These are phyloP conservation scores for Ganoderma sp. DNA, from an alignment of 1,284 basidiomycete species.

Conservation along the genomic window DNA sequence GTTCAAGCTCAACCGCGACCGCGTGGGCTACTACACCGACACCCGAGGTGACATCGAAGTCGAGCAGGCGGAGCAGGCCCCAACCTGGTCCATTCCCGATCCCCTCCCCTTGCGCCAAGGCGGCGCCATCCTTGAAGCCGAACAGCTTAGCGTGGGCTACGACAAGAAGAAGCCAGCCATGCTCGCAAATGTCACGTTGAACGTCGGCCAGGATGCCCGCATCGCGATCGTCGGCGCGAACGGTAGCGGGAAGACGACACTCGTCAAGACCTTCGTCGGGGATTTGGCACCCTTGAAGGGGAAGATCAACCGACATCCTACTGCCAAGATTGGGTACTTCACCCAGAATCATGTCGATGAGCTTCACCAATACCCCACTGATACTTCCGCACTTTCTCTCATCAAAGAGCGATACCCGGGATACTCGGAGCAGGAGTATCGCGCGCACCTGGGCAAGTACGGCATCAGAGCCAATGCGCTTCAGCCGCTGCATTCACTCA, in stretches of 20 bases:
- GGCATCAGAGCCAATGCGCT: conserved; percentile 54
- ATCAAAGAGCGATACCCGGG: conserved; percentile 43
- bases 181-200: conserved; percentile 60
- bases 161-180: conserved; percentile 42
- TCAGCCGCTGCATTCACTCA: conserved; percentile 52
- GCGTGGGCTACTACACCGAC: conserved; percentile 53
- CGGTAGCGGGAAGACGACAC: conserved; percentile 65
- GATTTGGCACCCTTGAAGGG: conserved; percentile 57
- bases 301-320: conserved; percentile 60
- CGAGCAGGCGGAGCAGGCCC: conserved; percentile 53
- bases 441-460: conserved; percentile 54
- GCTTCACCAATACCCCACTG: conserved; percentile 41
- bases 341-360: conserved; percentile 63
- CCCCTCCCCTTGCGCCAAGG: conserved; percentile 56
- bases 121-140: conserved; percentile 58
- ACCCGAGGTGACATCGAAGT: conserved; percentile 55
- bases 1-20: conserved; percentile 73
- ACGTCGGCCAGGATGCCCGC: conserved; percentile 60
- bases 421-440: conserved; percentile 41
- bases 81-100: conserved; percentile 54
- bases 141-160: conserved; percentile 55
- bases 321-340: conserved; percentile 62
- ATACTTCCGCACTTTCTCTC: conserved; percentile 48
- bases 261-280: conserved; percentile 63
- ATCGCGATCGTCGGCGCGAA: conserved; percentile 64